phyloP scores from a whole-genome alignment of 2,329 filamentous ascomycete genomes.

The Pyricularia sp. region DNA sequence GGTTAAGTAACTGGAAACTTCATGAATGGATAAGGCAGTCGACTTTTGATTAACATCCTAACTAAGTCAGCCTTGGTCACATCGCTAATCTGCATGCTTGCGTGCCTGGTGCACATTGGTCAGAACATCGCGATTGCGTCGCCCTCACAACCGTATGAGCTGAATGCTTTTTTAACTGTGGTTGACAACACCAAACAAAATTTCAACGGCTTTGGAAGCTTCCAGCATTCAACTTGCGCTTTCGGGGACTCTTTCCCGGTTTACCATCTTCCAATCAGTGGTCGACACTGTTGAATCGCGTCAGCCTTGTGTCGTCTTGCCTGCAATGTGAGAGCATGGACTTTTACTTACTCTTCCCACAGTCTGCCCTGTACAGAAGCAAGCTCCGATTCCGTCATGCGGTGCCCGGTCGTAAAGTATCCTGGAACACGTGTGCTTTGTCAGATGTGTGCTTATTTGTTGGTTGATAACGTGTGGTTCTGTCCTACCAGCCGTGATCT shows the following conservation, averaged over 20 bases:
- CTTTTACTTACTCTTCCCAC: slow-evolving; percentile 66
- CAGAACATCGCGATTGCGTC: not conserved
- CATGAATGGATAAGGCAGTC: not conserved
- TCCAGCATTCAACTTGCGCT: not conserved
- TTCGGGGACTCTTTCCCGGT: not conserved
- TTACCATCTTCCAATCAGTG: slow-evolving; percentile 11
- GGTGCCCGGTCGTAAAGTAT: slow-evolving; percentile 79
- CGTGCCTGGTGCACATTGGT: not conserved
- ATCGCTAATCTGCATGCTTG: not conserved
- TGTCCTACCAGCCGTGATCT: slow-evolving; percentile 80
- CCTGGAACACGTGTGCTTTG: slow-evolving; percentile 26
- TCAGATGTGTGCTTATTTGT: not conserved
- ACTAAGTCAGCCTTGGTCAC: not conserved
- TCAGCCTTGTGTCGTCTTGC: slow-evolving; percentile 16
- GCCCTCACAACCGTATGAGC: not conserved
- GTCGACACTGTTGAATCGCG: slow-evolving; percentile 15
- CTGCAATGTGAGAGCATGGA: slow-evolving; percentile 7
- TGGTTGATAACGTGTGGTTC: not conserved
- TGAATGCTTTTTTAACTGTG: not conserved
- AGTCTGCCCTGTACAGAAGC: slow-evolving; percentile 78
- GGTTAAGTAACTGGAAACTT: not conserved
- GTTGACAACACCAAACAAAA: not conserved
- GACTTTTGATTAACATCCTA: not conserved
- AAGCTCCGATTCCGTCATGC: slow-evolving; percentile 81
- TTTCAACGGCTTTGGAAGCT: not conserved